Conservation (phyloP, 2,329 filamentous ascomycete genomes). For the Penicillium sp. region DNA sequence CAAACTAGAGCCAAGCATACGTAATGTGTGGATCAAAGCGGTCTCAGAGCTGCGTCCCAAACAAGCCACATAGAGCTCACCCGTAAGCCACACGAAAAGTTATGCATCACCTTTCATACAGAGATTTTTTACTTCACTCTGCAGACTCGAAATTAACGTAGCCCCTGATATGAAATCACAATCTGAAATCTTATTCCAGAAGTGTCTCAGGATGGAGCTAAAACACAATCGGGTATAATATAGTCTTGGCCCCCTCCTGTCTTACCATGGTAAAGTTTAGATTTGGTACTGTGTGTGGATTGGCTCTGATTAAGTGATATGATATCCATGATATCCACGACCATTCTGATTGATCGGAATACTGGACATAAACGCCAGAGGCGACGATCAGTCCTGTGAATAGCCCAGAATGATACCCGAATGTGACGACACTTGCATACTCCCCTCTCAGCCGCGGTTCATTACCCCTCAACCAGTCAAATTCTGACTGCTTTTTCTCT, state of each 20-base stretch:
- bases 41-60: constrained; percentile 13
- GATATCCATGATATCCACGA: not conserved
- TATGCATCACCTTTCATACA: not conserved
- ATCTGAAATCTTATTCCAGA: too few relatives aligned
- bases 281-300: not conserved
- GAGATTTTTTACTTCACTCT: not conserved
- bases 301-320: not conserved
- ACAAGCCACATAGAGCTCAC: constrained; percentile 11
- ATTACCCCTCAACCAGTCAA: not conserved
- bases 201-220: not conserved
- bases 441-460: not conserved
- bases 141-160: not conserved
- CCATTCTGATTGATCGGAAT: constrained; percentile 1
- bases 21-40: constrained; percentile 12
- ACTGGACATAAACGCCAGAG: constrained; percentile 6
- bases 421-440: constrained; percentile 8
- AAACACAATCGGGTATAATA: not conserved
- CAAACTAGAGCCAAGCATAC: constrained; percentile 6
- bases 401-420: not conserved
- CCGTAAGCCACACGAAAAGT: constrained; percentile 9
- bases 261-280: not conserved
- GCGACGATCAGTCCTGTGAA: constrained; percentile 13
- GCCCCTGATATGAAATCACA: too few relatives aligned
- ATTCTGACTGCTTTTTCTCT: not conserved
- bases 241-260: not conserved